Conservation (phyloP, 345 rosid genomes). For the Rhodomyrtus tomentosa region DNA sequence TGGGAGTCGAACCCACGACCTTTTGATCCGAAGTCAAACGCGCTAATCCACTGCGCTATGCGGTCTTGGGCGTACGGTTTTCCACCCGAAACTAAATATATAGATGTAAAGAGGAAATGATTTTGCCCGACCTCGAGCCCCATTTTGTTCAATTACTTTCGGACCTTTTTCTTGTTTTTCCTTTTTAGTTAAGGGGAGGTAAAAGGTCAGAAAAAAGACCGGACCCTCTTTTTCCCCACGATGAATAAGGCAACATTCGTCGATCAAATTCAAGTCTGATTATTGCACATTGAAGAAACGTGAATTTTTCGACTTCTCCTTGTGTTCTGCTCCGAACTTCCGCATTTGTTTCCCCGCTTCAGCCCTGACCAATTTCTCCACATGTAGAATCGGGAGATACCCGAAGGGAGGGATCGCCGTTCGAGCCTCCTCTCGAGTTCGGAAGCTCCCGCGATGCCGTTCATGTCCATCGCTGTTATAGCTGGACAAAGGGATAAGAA, state of each 20-base stretch:
- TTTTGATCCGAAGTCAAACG: slow-evolving; percentile 45
- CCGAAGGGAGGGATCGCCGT: not conserved
- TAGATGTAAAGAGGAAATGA: too few species aligned
- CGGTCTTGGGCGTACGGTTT: too few species aligned
- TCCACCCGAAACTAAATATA: too few species aligned
- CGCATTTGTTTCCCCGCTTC: not conserved
- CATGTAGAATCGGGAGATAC: too few species aligned
- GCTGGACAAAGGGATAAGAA: not conserved
- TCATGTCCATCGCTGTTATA: rapidly evolving
- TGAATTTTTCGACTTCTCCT: not conserved
- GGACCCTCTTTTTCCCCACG: not conserved
- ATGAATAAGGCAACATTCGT: not conserved
- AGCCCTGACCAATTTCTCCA: not conserved
- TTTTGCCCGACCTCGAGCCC: too few species aligned
- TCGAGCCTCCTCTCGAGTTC: not conserved
- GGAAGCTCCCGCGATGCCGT: not conserved
- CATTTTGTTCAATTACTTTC: too few species aligned
- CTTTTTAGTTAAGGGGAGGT: too few species aligned
- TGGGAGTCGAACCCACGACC: slow-evolving; percentile 46
- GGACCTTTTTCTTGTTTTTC: too few species aligned
- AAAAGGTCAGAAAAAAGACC: not conserved
- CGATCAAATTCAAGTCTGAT: not conserved
- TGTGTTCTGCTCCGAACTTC: not conserved
- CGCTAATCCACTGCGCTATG: slow-evolving; percentile 54
- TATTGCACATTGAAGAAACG: not conserved